Base-by-base conservation (phyloP, 352 stramenopile species). In the Pythium sp. region DNA sequence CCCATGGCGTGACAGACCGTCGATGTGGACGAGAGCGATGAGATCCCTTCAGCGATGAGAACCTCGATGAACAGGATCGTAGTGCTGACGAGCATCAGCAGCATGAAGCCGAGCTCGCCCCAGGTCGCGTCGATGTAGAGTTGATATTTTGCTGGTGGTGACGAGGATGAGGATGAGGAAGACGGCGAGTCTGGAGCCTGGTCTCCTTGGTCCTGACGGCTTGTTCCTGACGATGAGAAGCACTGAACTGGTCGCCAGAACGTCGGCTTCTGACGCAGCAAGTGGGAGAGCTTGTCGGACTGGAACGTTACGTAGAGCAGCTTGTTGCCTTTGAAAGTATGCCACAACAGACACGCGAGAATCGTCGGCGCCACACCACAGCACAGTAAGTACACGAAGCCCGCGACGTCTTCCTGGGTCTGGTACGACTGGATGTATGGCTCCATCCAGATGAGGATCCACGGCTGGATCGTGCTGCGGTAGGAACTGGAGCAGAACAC, bases 401-500 rank as follows among this genome's bases (percentile, higher is more conserved):
- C 46, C 1, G 71, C 71, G n/a, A 74, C 64, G 8, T 68, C 67
- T 15, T 68, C 41, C n/a, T 63, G 60, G 8, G 46, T 49, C 66
- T 75, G 58, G 62, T 69, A 53, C 56, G 56, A 46, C 65, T 65
- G 41, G 12, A 76, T 66, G 34, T 60, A 69, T 12, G 54, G 38
- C 28, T 76, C 62, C 24, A 76, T 65, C 3, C 49, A 9, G 0
- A 38, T 32, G 12, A 72, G 56, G n/a, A 80, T 71, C 28, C 47
- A 62, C 2, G 66, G 36, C 56, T 76, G 62, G 41, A 80, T 59
- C 3, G 56, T 36, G 2, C 67, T 24, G 15, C 66, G 56, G 49
- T 76, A 80, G 32, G 60, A 63, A 3, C 64, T 61, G 2, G 74
- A 77, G 51, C 69, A 78, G 58, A 66, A 75, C 3, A 80, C 26